phyloP scores from a whole-genome alignment of 169 alveolate species.

The Eimeria maxima region DNA sequence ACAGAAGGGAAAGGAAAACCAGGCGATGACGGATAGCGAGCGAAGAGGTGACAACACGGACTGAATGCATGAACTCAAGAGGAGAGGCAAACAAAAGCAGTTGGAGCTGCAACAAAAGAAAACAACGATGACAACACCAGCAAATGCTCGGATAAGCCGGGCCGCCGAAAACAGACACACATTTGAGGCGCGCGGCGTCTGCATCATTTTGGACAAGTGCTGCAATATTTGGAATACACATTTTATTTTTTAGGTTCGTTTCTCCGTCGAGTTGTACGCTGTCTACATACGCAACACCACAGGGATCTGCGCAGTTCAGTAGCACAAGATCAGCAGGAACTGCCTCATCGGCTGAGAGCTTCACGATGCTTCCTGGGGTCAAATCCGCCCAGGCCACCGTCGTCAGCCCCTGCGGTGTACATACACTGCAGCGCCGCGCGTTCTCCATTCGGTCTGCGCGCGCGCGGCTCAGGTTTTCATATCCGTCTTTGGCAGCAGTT shows the following conservation, averaged over 20 bases:
- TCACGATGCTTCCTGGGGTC: constrained; percentile 96
- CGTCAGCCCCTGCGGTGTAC: constrained; percentile 62
- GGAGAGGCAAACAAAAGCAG: too few relatives aligned
- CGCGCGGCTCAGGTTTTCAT: constrained; percentile 96
- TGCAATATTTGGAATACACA: constrained; percentile 88
- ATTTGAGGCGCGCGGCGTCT: constrained; percentile 85
- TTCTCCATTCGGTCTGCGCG: constrained; percentile 95
- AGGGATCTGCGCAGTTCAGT: constrained; percentile 93
- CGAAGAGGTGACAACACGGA: background rate
- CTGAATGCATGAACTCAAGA: too few relatives aligned
- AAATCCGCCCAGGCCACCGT: constrained; percentile 92
- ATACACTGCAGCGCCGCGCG: constrained; percentile 86
- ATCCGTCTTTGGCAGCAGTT: constrained; percentile 95
- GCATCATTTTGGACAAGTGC: constrained; percentile 85
- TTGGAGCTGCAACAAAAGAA: too few relatives aligned
- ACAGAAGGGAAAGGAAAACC: background rate
- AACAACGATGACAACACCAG: too few relatives aligned
- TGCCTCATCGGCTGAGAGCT: constrained; percentile 90
- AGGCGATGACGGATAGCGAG: background rate
- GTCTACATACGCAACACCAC: constrained; percentile 94
- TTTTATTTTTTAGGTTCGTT: constrained; percentile 95
- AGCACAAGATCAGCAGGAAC: constrained; percentile 98
- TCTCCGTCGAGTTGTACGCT: constrained; percentile 96
- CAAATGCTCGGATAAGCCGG: too few relatives aligned
- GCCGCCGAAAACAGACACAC: constrained; percentile 12